Conservation (phyloP, 805 yeast genomes). For the Dipodascopsis uninucleata region DNA sequence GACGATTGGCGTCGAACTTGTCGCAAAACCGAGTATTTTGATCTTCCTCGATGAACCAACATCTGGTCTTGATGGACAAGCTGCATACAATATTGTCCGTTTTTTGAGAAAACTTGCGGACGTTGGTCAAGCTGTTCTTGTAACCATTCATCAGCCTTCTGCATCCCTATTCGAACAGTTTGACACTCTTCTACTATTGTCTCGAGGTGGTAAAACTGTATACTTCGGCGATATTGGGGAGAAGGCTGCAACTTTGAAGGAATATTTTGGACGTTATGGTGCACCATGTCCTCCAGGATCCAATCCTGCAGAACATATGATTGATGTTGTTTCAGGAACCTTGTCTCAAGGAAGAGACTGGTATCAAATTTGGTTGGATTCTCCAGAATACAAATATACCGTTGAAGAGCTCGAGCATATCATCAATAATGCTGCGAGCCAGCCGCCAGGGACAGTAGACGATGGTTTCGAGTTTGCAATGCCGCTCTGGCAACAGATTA, state of each 20-base stretch:
- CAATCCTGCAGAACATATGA: slow-evolving; percentile 91
- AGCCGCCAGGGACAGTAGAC: no score
- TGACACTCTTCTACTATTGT: slow-evolving; percentile 61
- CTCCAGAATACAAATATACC: slow-evolving; percentile 48
- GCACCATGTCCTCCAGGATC: slow-evolving; percentile 66
- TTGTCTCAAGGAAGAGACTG: slow-evolving; percentile 34
- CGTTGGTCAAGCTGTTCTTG: slow-evolving; percentile 67
- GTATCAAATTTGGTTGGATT: slow-evolving; percentile 68
- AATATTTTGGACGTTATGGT: slow-evolving; percentile 66
- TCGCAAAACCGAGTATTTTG: slow-evolving; percentile 60
- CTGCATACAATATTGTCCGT: slow-evolving; percentile 66
- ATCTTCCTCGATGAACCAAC: slow-evolving; percentile 65
- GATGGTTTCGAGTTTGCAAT: slow-evolving; percentile 15
- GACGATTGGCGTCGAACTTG: slow-evolving; percentile 67
- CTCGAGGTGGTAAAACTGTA: slow-evolving; percentile 73
- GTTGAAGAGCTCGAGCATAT: slow-evolving; percentile 55
- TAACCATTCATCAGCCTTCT: slow-evolving; percentile 74
- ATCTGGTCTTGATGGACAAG: slow-evolving; percentile 59
- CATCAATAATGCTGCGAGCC: no score
- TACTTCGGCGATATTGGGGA: slow-evolving; percentile 77
- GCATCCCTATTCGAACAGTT: slow-evolving; percentile 63
- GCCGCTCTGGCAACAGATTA: slow-evolving; percentile 39
- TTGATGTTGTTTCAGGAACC: slow-evolving; percentile 48
- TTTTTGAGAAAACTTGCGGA: slow-evolving; percentile 61
- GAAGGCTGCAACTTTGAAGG: slow-evolving; percentile 52